Evolutionary conservation across 768 basidiomycete species (phyloP), one percentile per base, ranked within the genome.

Genomic region (Boletus tylopilopsis): DNA sequence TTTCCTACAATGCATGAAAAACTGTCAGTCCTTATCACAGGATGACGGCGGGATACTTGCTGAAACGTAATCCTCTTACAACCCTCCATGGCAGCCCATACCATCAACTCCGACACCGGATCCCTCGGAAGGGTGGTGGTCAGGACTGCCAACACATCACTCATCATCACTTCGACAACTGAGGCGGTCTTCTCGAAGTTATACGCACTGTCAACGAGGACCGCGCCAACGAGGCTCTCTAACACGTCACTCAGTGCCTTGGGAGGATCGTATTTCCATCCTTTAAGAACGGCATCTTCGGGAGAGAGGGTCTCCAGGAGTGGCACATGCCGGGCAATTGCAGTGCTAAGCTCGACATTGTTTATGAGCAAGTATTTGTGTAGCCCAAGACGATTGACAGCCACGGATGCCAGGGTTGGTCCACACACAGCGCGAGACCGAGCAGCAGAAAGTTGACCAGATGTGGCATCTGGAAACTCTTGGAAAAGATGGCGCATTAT

Each of bases 241-340:
- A 94, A 75, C 5, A 91, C 79, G 61, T 95, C 93, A 48, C 87
- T 85, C 27, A 92, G 69, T 6, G 80, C 84, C 67, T 95, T 95
- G 0, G 93, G 91, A 9, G 91, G 90, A 58, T 91, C 85, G 54
- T 84, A 85, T 57, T 80, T 80, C 91, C 90, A 94, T 6, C 85
- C 82, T 30, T 78, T 74, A 12, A 76, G 64, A 38, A 91, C 77
- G 18, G 89, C 80, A 40, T 87, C 81, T 41, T 77, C 75, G 0
- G 73, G 76, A 0, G 82, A 72, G 38, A 82, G 72, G 1, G 70
- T 66, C 55, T 79, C 71, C 2, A 93, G 74, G 21, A 83, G 61
- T 1, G 83, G 82, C 3, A 81, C 78, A 37, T 84, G 83, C 19
- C 75, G 71, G 18, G 72, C 60, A 50, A 93, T 85, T 6, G 85